Evolutionary conservation across 2,329 filamentous ascomycete species (phyloP), one percentile per base, ranked within the genome.

Genomic region (Pseudogymnoascus verrucosus): DNA sequence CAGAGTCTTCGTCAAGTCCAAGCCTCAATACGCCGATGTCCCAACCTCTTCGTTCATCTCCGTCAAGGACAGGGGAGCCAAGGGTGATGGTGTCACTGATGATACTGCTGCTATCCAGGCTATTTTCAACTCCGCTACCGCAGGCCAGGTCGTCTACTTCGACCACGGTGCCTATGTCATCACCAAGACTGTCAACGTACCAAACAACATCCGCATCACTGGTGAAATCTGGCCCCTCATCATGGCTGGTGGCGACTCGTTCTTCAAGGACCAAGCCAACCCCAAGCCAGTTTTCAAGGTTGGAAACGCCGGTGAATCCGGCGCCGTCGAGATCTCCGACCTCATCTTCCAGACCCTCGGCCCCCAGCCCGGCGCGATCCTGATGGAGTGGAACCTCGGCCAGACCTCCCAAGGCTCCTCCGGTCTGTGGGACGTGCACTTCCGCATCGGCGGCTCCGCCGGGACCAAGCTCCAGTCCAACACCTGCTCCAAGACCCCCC

Each of bases 351-450:
- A 91, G 76, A 96, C 92, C 31, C 84, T 86, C 68, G 93, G 93
- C 4, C 80, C 92, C 2, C 88, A 91, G 67, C 89, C 92, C 0
- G 93, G 93, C 68, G 93, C 92, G 16, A 91, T 96, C 71, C 83
- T 97, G 73, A 86, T 97, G 78, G 84, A 97, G 75, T 97, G 91
- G 89, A 97, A 97, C 77, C 80, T 96, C 44, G 85, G 85, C 47
- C 88, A 86, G 37, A 74, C 82, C 69, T 80, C 76, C 63, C 82
- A 87, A 64, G 91, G 91, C 57, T 84, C 86, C 1, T 87, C 87
- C 19, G 93, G 86, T 66, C 87, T 97, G 77, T 99, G 93, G 90
- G 95, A 99, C 71, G 88, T 93, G n/a, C 95, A 99, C 80, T 89
- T 95, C 78, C 91, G 95, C 72, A 85, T 99, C 70, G 93, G 92